phyloP scores from a whole-genome alignment of 768 basidiomycete genomes.

The Mycena alexandri region DNA sequence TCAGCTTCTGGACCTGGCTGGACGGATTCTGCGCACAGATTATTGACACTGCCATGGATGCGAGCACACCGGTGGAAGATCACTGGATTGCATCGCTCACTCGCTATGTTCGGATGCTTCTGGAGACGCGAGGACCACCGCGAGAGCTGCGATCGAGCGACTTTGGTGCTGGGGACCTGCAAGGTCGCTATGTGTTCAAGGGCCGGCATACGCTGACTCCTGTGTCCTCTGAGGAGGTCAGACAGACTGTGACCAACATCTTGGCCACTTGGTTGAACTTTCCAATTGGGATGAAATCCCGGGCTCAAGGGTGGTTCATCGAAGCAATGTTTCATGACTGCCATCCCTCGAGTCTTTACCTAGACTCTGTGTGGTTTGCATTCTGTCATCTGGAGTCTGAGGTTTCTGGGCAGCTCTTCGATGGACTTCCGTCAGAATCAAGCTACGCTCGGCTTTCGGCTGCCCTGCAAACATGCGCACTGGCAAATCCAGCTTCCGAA shows the following conservation, averaged over 20 bases:
- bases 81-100: background rate
- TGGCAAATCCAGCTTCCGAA: background rate
- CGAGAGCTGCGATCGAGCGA: background rate
- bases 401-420: background rate
- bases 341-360: background rate
- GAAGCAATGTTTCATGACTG: background rate
- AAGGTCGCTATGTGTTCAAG: background rate
- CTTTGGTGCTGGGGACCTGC: background rate
- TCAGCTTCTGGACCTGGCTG: conserved; percentile 8
- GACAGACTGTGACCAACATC: background rate
- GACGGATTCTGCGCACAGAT: background rate
- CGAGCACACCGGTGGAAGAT: too few relatives aligned
- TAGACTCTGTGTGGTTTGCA: conserved; percentile 13
- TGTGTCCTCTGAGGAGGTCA: background rate
- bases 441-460: background rate
- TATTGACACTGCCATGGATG: background rate
- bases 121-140: background rate
- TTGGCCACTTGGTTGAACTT: conserved; percentile 4
- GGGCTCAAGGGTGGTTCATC: conserved; percentile 2
- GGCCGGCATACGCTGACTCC: background rate
- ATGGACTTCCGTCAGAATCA: background rate
- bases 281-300: background rate
- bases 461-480: background rate
- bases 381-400: conserved; percentile 10
- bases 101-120: background rate